Percentiles rank a stretch among this genome's conserved stretches.
These are phyloP conservation scores for Gentiana dahurica DNA, from an alignment of 257 asterid species.

Conservation along the genomic window DNA sequence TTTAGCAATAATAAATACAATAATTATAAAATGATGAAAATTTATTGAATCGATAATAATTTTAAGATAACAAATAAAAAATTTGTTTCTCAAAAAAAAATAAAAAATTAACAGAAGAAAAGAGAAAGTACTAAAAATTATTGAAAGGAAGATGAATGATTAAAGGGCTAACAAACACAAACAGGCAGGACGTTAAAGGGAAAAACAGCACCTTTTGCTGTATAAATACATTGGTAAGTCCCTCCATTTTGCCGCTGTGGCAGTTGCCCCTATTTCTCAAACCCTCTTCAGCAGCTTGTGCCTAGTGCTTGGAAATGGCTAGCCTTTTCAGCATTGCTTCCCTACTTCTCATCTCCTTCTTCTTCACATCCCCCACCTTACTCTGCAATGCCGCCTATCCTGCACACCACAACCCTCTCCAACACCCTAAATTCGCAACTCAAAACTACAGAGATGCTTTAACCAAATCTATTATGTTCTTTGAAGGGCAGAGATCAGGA, in stretches of 20 bases:
- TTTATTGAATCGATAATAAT: too few relatives aligned
- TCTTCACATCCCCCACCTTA: constrained; percentile 9
- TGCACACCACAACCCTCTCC: constrained; percentile 9
- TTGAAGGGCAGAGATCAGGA: constrained; percentile 94
- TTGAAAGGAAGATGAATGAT: too few relatives aligned
- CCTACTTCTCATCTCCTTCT: constrained; percentile 12
- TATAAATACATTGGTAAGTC: constrained; percentile 37
- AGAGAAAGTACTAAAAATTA: too few relatives aligned
- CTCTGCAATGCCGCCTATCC: constrained; percentile 32
- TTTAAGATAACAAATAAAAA: too few relatives aligned
- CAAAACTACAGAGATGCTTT: constrained; percentile 93
- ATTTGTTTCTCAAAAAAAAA: too few relatives aligned
- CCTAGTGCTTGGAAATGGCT: constrained; percentile 31
- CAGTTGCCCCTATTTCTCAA: constrained; percentile 16
- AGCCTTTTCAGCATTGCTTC: constrained; percentile 17
- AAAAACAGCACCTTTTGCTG: constrained; percentile 14
- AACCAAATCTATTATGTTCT: constrained; percentile 64
- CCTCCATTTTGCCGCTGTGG: constrained; percentile 2
- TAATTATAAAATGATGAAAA: too few relatives aligned
- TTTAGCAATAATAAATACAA: too few relatives aligned
- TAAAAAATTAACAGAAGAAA: too few relatives aligned
- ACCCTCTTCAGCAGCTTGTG: too few relatives aligned
- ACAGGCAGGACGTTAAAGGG: constrained; percentile 22
- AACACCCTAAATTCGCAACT: constrained; percentile 44
- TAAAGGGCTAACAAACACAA: constrained; percentile 12